Percentiles rank a stretch among this genome's conserved stretches.
phyloP scores from a whole-genome alignment of 805 yeast genomes.

The Candida maesae region DNA sequence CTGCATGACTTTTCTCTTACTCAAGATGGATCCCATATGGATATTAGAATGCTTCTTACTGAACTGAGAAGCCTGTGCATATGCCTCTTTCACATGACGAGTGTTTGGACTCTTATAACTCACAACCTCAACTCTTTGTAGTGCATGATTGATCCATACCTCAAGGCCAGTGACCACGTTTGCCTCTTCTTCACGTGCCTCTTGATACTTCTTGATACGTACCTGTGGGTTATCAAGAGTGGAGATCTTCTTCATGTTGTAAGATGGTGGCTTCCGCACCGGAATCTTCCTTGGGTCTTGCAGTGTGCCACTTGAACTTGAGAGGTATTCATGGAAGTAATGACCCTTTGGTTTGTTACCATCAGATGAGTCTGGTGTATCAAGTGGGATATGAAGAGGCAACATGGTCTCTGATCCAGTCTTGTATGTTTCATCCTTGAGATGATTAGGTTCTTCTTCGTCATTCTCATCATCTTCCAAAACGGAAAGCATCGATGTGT shows the following conservation, averaged over 20 bases:
- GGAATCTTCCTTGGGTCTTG: conserved; percentile 3
- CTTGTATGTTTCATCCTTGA: conserved; percentile 15
- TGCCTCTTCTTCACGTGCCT: conserved; percentile 39
- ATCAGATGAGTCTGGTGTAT: conserved; percentile 13
- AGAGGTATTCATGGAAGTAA: conserved; percentile 14
- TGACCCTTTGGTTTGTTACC: background rate
- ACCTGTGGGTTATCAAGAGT: conserved; percentile 37
- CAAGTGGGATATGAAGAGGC: conserved; percentile 25
- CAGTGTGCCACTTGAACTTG: background rate
- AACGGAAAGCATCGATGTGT: conserved; percentile 17
- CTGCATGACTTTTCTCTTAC: conserved; percentile 46
- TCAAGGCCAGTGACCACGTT: conserved; percentile 55
- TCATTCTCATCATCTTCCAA: conserved; percentile 5
- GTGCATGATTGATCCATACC: conserved; percentile 44
- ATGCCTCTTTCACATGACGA: conserved; percentile 56
- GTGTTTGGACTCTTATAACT: conserved; percentile 26
- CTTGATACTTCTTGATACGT: conserved; percentile 39
- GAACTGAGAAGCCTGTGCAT: conserved; percentile 46
- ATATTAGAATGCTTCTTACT: conserved; percentile 34
- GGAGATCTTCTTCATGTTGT: conserved; percentile 40
- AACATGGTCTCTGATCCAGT: conserved; percentile 22
- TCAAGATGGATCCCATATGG: conserved; percentile 43
- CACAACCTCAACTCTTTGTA: conserved; percentile 30
- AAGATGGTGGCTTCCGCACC: conserved; percentile 8
- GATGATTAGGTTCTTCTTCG: background rate